Evolutionary conservation across 768 basidiomycete species (phyloP).

Genomic region (Hericium alpestre): DNA sequence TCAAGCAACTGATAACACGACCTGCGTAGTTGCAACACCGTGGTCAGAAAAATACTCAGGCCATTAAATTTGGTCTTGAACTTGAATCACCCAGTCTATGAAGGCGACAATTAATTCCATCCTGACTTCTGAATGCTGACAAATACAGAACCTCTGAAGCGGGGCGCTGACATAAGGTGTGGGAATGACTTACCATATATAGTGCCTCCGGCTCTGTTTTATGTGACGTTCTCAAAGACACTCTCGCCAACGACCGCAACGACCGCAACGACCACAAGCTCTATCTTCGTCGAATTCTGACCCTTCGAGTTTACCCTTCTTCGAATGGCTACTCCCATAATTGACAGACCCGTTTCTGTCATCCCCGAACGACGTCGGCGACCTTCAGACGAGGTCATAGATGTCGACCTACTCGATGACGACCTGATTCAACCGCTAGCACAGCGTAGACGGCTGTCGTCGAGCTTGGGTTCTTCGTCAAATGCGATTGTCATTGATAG

Average conservation of each 20-base stretch:
- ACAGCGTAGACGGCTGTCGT: slow-evolving; percentile 4
- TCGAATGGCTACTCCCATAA: background rate
- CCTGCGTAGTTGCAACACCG: no score
- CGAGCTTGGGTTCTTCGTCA: background rate
- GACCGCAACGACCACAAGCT: background rate
- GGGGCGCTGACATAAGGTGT: background rate
- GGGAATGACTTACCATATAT: background rate
- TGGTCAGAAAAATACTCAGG: no score
- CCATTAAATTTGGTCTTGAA: no score
- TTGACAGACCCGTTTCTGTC: background rate
- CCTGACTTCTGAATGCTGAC: no score
- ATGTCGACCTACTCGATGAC: slow-evolving; percentile 32
- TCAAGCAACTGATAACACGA: no score
- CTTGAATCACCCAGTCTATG: no score
- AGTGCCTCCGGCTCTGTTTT: background rate
- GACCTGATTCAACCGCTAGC: slow-evolving; percentile 18
- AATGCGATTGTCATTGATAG: slow-evolving; percentile 27
- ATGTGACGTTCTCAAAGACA: background rate
- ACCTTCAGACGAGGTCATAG: slow-evolving; percentile 25
- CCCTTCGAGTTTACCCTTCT: no score
- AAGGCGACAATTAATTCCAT: no score
- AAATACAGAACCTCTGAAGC: no score
- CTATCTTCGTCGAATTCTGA: no score
- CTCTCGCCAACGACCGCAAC: background rate
- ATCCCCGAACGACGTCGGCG: slow-evolving; percentile 11